Evolutionary conservation across 2,329 filamentous ascomycete species (phyloP).

Genomic region (Diaporthe sp.): DNA sequence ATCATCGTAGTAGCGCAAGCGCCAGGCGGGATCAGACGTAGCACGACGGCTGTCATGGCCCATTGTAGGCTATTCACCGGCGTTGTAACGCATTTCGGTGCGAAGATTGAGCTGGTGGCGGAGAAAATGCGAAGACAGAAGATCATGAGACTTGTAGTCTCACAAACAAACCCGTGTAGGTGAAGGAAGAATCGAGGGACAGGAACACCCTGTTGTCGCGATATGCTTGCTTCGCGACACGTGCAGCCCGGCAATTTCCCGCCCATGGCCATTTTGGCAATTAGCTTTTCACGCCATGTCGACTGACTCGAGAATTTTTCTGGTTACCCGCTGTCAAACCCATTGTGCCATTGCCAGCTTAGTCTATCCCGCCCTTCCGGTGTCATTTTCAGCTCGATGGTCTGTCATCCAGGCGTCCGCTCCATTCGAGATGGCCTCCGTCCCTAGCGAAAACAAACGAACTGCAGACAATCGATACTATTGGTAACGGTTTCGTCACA

Average conservation of each 20-base stretch:
- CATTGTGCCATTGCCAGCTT: neutral
- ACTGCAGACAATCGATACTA: neutral
- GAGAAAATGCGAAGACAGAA: neutral
- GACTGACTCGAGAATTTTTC: slow-evolving; percentile 2
- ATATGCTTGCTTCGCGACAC: slow-evolving; percentile 3
- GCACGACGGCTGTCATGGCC: slow-evolving; percentile 2
- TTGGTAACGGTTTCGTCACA: slow-evolving; percentile 21
- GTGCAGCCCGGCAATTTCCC: slow-evolving; percentile 11
- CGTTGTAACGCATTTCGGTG: neutral
- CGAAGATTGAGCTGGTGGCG: neutral
- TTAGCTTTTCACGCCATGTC: slow-evolving; percentile 22
- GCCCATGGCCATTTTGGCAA: neutral
- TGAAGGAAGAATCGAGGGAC: neutral
- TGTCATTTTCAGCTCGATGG: neutral
- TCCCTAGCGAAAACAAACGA: slow-evolving; percentile 1
- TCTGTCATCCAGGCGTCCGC: neutral
- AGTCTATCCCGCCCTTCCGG: neutral
- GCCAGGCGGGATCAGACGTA: slow-evolving; percentile 21
- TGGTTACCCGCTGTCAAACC: neutral
- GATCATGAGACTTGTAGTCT: no score
- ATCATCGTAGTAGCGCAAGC: slow-evolving; percentile 12
- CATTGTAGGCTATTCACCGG: neutral
- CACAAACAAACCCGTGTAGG: neutral
- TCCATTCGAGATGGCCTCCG: neutral
- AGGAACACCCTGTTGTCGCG: neutral